phyloP scores from a whole-genome alignment of 139 green algal genomes.

The Picochlorum sp. region DNA sequence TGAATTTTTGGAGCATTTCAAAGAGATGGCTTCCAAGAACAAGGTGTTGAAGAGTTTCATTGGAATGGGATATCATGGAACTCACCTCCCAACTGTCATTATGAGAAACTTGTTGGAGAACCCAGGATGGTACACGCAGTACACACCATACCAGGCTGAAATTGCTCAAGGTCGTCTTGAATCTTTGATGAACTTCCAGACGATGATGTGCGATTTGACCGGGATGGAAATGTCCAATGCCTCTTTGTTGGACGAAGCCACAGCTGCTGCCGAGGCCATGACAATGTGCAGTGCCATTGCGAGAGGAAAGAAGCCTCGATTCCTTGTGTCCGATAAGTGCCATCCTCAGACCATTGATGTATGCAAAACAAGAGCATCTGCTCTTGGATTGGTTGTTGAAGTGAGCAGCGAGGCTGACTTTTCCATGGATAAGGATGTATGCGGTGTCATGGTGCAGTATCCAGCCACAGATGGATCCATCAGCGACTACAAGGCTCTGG shows the following conservation, averaged over 20 bases:
- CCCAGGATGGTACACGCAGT: constrained; percentile 99
- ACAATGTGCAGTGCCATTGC: constrained; percentile 93
- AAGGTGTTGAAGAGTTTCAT: constrained; percentile 92
- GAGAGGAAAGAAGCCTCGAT: constrained; percentile 95
- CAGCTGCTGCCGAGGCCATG: constrained; percentile 97
- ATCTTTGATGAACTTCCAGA: constrained; percentile 98
- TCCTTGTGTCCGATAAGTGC: constrained; percentile 88
- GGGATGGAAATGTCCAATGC: constrained; percentile 88
- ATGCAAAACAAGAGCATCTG: constrained; percentile 86
- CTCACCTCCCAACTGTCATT: constrained; percentile 87
- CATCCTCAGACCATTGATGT: constrained; percentile 99
- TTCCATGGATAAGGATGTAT: constrained; percentile 79
- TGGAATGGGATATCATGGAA: constrained; percentile 97
- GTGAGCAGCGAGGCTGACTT: constrained; percentile 56
- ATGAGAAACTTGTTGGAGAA: constrained; percentile 98
- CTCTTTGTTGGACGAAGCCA: constrained; percentile 95
- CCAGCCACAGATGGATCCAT: constrained; percentile 89
- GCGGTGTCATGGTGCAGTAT: constrained; percentile 94
- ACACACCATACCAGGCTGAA: constrained; percentile 98
- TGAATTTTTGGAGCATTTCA: constrained; percentile 83
- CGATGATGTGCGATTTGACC: constrained; percentile 93
- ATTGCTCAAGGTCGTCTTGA: constrained; percentile 89
- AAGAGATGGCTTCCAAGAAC: constrained; percentile 94
- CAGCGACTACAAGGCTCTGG: constrained; percentile 69
- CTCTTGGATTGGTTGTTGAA: constrained; percentile 83